Evolutionary conservation across 225 moss, liverwort and hornwort genomes (phyloP).

Genomic region (Physcomitrium patens): DNA sequence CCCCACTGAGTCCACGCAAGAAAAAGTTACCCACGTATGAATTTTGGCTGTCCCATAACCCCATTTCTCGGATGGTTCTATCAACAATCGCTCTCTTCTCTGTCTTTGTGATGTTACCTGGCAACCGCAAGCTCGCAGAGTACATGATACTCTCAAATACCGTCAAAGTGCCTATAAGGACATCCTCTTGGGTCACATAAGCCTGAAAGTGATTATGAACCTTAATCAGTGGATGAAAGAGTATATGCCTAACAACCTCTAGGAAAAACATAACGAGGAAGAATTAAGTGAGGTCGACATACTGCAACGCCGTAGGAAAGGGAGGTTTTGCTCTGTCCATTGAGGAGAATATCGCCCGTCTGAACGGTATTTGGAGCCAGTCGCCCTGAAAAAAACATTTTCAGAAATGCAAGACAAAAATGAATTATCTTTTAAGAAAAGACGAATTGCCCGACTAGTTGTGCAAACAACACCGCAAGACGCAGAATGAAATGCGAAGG

Average conservation of each 20-base stretch:
- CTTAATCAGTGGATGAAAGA: no score
- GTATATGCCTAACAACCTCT: no score
- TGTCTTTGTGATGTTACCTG: conserved; percentile 19
- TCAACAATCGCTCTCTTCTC: conserved; percentile 45
- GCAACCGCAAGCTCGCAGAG: conserved; percentile 51
- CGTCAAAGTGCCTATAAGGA: conserved; percentile 55
- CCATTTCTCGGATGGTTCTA: conserved; percentile 51
- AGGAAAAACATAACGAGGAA: no score
- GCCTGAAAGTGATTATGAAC: conserved; percentile 25
- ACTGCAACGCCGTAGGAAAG: conserved; percentile 55
- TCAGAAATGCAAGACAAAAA: conserved; percentile 2
- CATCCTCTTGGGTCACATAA: conserved; percentile 60
- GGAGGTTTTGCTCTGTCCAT: conserved; percentile 47
- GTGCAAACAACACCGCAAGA: background rate
- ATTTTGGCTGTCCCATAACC: conserved; percentile 41
- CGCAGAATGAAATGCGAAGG: background rate
- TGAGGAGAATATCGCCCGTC: conserved; percentile 45
- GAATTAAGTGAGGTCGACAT: background rate
- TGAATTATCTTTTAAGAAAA: background rate
- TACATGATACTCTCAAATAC: conserved; percentile 55
- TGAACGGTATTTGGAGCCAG: conserved; percentile 49
- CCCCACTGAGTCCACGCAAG: conserved; percentile 54
- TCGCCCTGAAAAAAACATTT: conserved; percentile 31
- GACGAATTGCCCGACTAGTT: background rate
- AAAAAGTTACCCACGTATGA: conserved; percentile 53